phyloP scores from a whole-genome alignment of 306 rosid species.

The Fragaria vesca region DNA sequence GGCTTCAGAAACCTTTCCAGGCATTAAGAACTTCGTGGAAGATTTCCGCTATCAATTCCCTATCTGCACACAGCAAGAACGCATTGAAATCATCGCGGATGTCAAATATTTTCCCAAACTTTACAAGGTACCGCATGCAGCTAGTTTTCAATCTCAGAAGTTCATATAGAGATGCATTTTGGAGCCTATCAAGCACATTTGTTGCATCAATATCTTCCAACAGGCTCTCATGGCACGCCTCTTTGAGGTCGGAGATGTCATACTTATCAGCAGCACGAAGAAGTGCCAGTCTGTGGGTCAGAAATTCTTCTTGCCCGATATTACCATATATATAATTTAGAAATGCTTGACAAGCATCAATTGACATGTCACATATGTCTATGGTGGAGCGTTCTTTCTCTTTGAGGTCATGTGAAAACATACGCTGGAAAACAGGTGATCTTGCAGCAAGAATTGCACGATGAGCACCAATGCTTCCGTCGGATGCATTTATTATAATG shows the following conservation, averaged over 20 bases:
- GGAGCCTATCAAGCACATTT: slow-evolving; percentile 95
- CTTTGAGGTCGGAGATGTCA: slow-evolving; percentile 80
- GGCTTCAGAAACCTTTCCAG: slow-evolving; percentile 86
- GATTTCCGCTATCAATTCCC: slow-evolving; percentile 82
- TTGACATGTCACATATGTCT: slow-evolving; percentile 87
- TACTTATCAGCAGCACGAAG: slow-evolving; percentile 91
- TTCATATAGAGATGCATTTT: slow-evolving; percentile 77
- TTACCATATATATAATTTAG: slow-evolving; percentile 81
- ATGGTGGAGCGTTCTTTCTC: slow-evolving; percentile 82
- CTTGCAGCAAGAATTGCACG: slow-evolving; percentile 89
- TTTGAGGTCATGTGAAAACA: slow-evolving; percentile 86
- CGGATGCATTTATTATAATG: slow-evolving; percentile 67
- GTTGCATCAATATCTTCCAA: slow-evolving; percentile 84
- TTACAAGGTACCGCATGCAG: slow-evolving; percentile 83
- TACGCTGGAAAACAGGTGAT: slow-evolving; percentile 87
- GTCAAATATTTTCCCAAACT: slow-evolving; percentile 88
- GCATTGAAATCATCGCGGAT: slow-evolving; percentile 71
- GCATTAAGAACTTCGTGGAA: slow-evolving; percentile 78
- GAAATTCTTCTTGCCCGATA: slow-evolving; percentile 71
- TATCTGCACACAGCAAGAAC: slow-evolving; percentile 77
- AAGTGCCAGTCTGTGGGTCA: slow-evolving; percentile 68
- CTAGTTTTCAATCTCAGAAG: slow-evolving; percentile 64
- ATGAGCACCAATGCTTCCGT: slow-evolving; percentile 88
- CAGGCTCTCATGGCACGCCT: slow-evolving; percentile 88
- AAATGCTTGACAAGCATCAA: slow-evolving; percentile 75